Evolutionary conservation across 345 rosid genomes (phyloP), one percentile per base, ranked within the genome.

Genomic region (Gossypium bickii): DNA sequence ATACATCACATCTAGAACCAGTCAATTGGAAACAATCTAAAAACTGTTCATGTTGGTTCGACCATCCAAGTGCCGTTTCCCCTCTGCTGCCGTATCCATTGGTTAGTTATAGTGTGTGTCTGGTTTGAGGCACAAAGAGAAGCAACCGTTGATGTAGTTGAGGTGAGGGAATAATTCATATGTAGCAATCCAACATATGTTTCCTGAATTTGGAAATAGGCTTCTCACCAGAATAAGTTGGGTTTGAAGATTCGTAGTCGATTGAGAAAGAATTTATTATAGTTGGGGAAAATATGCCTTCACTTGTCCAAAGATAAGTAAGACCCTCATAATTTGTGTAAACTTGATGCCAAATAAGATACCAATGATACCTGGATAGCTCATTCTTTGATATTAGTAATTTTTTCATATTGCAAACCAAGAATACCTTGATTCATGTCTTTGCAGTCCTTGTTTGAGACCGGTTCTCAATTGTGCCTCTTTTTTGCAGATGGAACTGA

Each of bases 401-500:
- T 9, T 9, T 27, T 51, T 27, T 29, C 47, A 52, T 52, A 51
- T 52, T 2, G 5, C 24, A 70, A 52, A 70, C 73, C 60, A 17
- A 70, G 22, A 51, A 52, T 10, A 29, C 22, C 44, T 51, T 52
- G 11, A 16, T 70, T 70, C 16, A 29, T 52, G 27, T 53, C 45
- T 34, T 29, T 11, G 12, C 17, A 1, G 47, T 70, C 9, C 25
- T 10, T 52, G 17, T 52, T 70, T 53, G 73, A 11, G 12, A 38
- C 1, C 43, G 9, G 17, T 59, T 53, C 29, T 69, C 11, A 44
- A 52, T 53, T 55, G 24, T 61, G 22, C 65, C 53, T 62, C 34
- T 67, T 58, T 55, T 83, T 53, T 53, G 92, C 92, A 95, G 98
- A 85, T 95, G 96, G 84, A 89, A 60, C 63, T 92, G 80, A 91